Base-by-base conservation (phyloP, 2,329 filamentous ascomycete species). In the Sporothrix inflata region DNA sequence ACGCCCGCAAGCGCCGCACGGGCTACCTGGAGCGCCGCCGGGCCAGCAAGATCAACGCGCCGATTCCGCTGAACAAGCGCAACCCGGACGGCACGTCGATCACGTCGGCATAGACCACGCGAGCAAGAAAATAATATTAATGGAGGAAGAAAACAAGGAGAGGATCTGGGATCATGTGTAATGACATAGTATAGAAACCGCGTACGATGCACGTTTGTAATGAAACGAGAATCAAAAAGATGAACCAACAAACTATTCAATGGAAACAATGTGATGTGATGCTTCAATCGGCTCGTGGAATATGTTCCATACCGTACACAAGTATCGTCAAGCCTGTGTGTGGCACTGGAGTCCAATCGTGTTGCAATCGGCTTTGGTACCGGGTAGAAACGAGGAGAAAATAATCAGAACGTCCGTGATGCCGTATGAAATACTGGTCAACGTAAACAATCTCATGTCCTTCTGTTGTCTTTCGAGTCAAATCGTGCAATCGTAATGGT, bases 61-160 rank as follows among this genome's bases (percentile, higher is more conserved):
- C 73, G 3, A 72, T 75, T 42, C 73, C 71, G 42, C 45, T 73
- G 49, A 67, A 70, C 47, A 75, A 74, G 71, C 74, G 72, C 68
- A 69, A 61, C 40, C 42, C 67, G 4, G 72, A 72, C 19, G 71
- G 45, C 53, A 49, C 16, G 21, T 74, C 73, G 9, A n/a, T 73
- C 42, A 69, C 45, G 51, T 72, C 70, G 57, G 34, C 60, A 11
- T 69, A 69, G 34, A n/a, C n/a, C 21, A 4, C 16, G n/a, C 14
- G 45, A 1, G 42, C 3, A 34, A 34, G 6, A 30, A 21, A 57
- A 34, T 9, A n/a, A 34, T 19, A 34, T 4, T 8, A 57, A 16
- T 16, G 34, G 19, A 53, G 11, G 34, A 57, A 34, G 27, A 57
- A n/a, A 34, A n/a, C 19, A 19, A 16, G 27, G 53, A n/a, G 27